Percentiles rank a stretch among this genome's conserved stretches.
phyloP scores from a whole-genome alignment of 768 basidiomycete species.

The Boletus rex-veris region DNA sequence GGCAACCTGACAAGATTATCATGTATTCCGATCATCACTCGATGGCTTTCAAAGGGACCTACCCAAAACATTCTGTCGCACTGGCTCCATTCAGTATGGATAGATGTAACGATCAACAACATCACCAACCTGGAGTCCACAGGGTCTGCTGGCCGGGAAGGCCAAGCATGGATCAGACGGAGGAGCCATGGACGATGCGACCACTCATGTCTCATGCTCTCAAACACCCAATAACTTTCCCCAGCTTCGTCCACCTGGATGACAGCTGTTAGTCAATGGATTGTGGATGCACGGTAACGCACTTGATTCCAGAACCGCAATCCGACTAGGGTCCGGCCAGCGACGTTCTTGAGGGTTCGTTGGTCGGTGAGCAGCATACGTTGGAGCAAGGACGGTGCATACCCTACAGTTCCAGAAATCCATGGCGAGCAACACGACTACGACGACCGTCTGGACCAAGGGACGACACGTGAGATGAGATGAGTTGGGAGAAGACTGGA shows the following conservation, averaged over 20 bases:
- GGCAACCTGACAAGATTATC: conserved; percentile 55
- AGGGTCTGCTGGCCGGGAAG: conserved; percentile 83
- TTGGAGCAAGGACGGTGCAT: conserved; percentile 17
- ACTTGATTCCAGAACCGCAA: conserved; percentile 98
- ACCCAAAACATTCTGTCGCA: conserved; percentile 88
- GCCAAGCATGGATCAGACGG: conserved; percentile 42
- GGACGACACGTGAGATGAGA: background rate
- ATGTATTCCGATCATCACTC: conserved; percentile 12
- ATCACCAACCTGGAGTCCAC: conserved; percentile 75
- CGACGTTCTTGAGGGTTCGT: conserved; percentile 65
- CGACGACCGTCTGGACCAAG: conserved; percentile 67
- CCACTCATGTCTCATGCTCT: conserved; percentile 83
- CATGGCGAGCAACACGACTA: conserved; percentile 91
- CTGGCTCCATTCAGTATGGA: conserved; percentile 5
- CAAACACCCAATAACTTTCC: conserved; percentile 96
- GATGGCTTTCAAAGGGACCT: conserved; percentile 23
- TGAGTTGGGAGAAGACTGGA: background rate
- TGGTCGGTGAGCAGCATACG: conserved; percentile 1
- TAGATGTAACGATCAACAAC: conserved; percentile 3
- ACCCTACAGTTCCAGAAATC: conserved; percentile 99
- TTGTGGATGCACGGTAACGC: background rate
- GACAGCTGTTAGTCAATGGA: conserved; percentile 1
- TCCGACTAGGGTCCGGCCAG: conserved; percentile 90
- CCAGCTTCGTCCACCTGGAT: conserved; percentile 90
- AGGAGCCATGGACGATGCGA: background rate